Evolutionary conservation across 345 rosid species (phyloP).

Genomic region (Syzygium aromaticum): DNA sequence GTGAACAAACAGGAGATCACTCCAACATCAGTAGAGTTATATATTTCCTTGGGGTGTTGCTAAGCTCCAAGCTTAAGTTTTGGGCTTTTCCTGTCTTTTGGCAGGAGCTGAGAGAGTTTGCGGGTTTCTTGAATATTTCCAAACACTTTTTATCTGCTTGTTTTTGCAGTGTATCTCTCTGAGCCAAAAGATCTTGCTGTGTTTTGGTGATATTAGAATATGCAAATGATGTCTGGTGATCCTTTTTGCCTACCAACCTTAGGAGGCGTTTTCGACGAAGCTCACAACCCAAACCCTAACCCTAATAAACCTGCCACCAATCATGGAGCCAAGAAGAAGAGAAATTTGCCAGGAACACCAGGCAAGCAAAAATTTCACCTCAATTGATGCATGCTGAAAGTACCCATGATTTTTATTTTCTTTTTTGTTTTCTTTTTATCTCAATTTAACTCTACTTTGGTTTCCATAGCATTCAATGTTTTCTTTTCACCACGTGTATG

Average conservation of each 20-base stretch:
- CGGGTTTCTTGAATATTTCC: constrained; percentile 37
- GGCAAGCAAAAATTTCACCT: constrained; percentile 22
- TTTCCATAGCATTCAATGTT: background rate
- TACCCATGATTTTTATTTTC: background rate
- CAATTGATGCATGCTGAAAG: background rate
- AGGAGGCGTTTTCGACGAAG: constrained; percentile 35
- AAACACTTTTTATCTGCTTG: constrained; percentile 33
- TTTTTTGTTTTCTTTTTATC: background rate
- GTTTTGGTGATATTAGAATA: constrained; percentile 19
- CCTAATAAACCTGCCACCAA: constrained; percentile 41
- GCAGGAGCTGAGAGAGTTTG: constrained; percentile 32
- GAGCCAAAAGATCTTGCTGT: constrained; percentile 26
- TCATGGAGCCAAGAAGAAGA: constrained; percentile 60
- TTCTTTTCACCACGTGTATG: background rate
- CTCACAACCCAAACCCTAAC: constrained; percentile 56
- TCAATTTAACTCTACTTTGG: background rate
- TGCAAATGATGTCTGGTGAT: constrained; percentile 64
- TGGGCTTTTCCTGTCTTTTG: constrained; percentile 61
- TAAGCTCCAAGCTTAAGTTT: constrained; percentile 29
- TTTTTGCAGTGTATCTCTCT: constrained; percentile 37
- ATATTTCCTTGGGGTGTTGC: constrained; percentile 8
- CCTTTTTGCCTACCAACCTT: constrained; percentile 42
- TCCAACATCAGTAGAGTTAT: background rate
- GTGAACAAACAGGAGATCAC: background rate
- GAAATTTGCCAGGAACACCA: constrained; percentile 96